Base-by-base conservation (phyloP, 225 moss, liverwort and hornwort species). In the Marchantia paleacea region DNA sequence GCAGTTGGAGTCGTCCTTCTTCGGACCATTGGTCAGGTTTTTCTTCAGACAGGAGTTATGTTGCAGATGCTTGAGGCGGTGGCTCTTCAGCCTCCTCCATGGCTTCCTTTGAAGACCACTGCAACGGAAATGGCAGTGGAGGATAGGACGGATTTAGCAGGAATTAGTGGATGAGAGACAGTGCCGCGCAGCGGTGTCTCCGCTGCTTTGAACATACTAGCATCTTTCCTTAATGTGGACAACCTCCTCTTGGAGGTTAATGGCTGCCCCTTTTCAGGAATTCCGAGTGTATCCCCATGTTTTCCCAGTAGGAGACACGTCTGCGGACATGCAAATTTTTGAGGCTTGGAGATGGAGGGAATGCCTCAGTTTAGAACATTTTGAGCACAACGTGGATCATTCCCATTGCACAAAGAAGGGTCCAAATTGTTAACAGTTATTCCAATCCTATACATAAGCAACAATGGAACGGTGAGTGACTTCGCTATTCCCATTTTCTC, bases 181-280 rank as follows among this genome's bases (percentile, higher is more conserved):
- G 63, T 80, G 88, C 47, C 83, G 76, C 75, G 88, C 88, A 90
- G 92, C 89, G 88, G 91, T 89, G 78, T 91, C 89, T 75, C 91
- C 91, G 91, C 81, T 92, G 90, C 85, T 77, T 60, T 81, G 79
- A 88, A 14, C 64, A n/a, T 81, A 78, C 75, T 89, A 90, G 89
- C 89, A 87, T 85, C 83, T 55, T 84, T 83, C 86, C 79, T 83
- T 90, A 92, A 92, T 88, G 95, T 84, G 84, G 91, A 83, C 86
- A 89, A 88, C 87, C 86, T 90, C 89, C 81, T 84, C 47, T 53
- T 84, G 91, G 94, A 94, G 88, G 92, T 96, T 92, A 94, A 91
- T 89, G 91, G 91, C 92, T 91, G 91, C 87, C 89, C 88, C 87
- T 90, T 89, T 86, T 87, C 88, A 78, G 91, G 96, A 94, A 84